Base-by-base conservation (phyloP, 2,329 filamentous ascomycete genomes). In the Pseudogymnoascus sp. region DNA sequence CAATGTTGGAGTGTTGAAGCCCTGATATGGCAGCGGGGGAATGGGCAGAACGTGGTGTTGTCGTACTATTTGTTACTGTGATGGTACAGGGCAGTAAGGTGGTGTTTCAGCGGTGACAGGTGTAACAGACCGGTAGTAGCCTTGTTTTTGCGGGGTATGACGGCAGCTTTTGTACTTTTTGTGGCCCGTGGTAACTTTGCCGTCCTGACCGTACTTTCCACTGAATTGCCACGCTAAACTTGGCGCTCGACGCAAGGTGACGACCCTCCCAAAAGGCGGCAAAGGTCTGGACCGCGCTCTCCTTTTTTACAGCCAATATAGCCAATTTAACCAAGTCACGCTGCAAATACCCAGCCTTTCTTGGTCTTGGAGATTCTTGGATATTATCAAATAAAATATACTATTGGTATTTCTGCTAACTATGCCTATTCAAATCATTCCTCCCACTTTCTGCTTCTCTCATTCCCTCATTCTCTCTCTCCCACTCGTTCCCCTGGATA, bases 131-230 rank as follows among this genome's bases (percentile, higher is more conserved):
- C 26, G 47, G 47, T 53, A 53, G 47, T 26, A 53, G 47, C 47
- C 47, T 53, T 53, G 26, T 31, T 53, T 53, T 53, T 53, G 47
- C 47, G 47, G 47, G 47, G 47, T 53, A 53, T 53, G 47, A 53
- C 26, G 47, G 44, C 47, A 19, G 26, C 26, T 53, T 53, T 53
- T 53, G 47, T 53, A 31, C 47, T 53, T 53, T 50, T 31, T 29
- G 24, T n/a, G 10, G 29, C 8, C n/a, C 26, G 4, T 14, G 6
- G 8, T 16, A 31, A 29, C 47, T 14, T 31, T n/a, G 37, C n/a
- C 7, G 37, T 2, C 3, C n/a, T 10, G n/a, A n/a, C 37, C 37
- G 37, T 7, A 10, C n/a, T 40, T 40, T 40, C 37, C n/a, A 40
- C n/a, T 19, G 37, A 16, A 38, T 38, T 38, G 37, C 37, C 37